Conservation (phyloP, 441 rosid genomes). For the Biscutella laevigata region DNA sequence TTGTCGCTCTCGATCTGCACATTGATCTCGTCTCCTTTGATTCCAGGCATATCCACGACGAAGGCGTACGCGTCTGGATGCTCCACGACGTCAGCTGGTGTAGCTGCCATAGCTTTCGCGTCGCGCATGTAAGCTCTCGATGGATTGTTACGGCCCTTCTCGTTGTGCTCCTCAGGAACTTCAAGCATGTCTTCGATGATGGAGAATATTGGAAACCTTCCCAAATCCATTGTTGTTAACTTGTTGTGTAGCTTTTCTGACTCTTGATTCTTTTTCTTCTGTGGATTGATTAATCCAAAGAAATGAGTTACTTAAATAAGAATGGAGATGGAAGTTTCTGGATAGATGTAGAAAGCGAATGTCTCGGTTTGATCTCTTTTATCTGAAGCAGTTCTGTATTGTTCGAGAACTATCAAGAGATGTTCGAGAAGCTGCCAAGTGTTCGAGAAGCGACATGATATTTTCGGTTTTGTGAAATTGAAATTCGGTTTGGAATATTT, state of each 20-base stretch:
- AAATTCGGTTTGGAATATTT: background rate
- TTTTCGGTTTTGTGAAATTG: background rate
- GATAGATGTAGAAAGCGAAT: constrained; percentile 12
- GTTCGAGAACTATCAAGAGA: too few species aligned
- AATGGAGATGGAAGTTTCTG: constrained; percentile 16
- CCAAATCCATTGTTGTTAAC: constrained; percentile 24
- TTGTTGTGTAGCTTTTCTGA: background rate
- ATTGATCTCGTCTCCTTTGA: constrained; percentile 36
- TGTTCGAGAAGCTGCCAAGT: too few species aligned
- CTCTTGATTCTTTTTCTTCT: background rate
- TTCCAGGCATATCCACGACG: constrained; percentile 64
- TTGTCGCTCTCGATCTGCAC: constrained; percentile 43
- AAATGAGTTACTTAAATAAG: constrained; percentile 1
- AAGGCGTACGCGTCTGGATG: constrained; percentile 32
- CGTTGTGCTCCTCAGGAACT: constrained; percentile 30
- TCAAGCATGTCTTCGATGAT: constrained; percentile 38
- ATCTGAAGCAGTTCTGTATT: constrained; percentile 3
- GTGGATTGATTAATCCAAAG: background rate
- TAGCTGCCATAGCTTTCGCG: constrained; percentile 54
- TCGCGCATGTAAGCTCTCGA: constrained; percentile 45
- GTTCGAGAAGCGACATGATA: too few species aligned
- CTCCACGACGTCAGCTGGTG: constrained; percentile 57
- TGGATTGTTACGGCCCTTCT: constrained; percentile 29
- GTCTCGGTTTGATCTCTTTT: too few species aligned
- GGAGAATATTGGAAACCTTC: constrained; percentile 28